phyloP scores from a whole-genome alignment of 2,329 filamentous ascomycete species.

The Xylariales sp. region DNA sequence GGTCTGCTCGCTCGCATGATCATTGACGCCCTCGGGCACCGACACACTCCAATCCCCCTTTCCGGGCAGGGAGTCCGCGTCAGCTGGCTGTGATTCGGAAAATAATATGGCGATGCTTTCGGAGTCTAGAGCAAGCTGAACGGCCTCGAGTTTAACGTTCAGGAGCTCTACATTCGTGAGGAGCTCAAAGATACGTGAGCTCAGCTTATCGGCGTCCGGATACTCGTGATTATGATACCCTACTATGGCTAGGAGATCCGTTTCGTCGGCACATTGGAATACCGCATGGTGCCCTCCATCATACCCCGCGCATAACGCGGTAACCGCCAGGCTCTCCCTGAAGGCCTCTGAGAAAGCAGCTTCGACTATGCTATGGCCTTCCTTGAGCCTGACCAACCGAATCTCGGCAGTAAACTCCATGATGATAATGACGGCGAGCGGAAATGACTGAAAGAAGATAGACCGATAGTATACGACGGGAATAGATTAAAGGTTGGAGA shows the following conservation, averaged over 20 bases:
- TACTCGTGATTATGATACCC: slow-evolving; percentile 16
- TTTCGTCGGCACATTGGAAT: slow-evolving; percentile 33
- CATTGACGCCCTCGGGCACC: not conserved
- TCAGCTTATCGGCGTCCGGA: not conserved
- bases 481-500: not conserved
- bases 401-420: slow-evolving; percentile 30
- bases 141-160: slow-evolving; percentile 11
- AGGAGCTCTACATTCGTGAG: slow-evolving; percentile 23
- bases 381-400: slow-evolving; percentile 32
- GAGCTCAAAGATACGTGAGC: slow-evolving; percentile 16
- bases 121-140: slow-evolving; percentile 15
- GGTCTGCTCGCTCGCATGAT: slow-evolving; percentile 1
- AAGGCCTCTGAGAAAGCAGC: slow-evolving; percentile 26
- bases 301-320: slow-evolving; percentile 15
- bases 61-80: slow-evolving; percentile 8
- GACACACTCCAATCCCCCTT: slow-evolving; percentile 25
- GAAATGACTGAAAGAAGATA: not conserved
- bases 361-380: slow-evolving; percentile 33
- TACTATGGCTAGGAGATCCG: slow-evolving; percentile 28
- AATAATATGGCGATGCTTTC: slow-evolving; percentile 23
- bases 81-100: slow-evolving; percentile 21
- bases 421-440: not conserved
- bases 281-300: slow-evolving; percentile 21
- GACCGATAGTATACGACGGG: not conserved
- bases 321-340: slow-evolving; percentile 5